Conservation (phyloP, 805 yeast species). For the Danielia oregonensis region DNA sequence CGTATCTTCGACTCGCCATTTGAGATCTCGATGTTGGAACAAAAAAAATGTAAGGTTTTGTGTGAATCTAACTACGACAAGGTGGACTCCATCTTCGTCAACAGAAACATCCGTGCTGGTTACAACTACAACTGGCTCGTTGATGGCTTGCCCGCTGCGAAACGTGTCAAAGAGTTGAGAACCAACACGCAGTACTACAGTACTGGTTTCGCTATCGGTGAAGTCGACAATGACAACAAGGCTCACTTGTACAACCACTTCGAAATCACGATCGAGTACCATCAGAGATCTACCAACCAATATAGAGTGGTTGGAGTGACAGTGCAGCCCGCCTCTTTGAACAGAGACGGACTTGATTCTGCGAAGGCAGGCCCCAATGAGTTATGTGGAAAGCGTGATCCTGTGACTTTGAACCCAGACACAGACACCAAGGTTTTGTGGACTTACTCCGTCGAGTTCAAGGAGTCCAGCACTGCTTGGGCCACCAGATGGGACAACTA, state of each 20-base stretch:
- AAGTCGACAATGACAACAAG: constrained; percentile 49
- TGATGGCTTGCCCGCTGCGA: constrained; percentile 94
- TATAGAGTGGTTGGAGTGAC: constrained; percentile 89
- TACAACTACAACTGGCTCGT: constrained; percentile 89
- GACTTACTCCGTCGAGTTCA: constrained; percentile 81
- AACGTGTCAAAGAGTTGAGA: constrained; percentile 49
- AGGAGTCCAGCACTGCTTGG: constrained; percentile 75
- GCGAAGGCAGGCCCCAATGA: constrained; percentile 14
- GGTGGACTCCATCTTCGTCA: constrained; percentile 70
- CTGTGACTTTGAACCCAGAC: constrained; percentile 48
- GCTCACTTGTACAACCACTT: constrained; percentile 79
- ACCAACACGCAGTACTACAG: constrained; percentile 66
- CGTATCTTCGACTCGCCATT: constrained; percentile 92
- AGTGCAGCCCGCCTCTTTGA: constrained; percentile 64
- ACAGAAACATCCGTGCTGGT: constrained; percentile 74
- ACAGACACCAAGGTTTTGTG: constrained; percentile 59
- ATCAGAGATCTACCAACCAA: constrained; percentile 60
- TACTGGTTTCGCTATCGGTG: constrained; percentile 78
- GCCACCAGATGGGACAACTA: constrained; percentile 99
- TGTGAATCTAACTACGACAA: constrained; percentile 62
- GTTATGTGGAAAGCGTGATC: constrained; percentile 33
- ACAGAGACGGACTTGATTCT: constrained; percentile 24
- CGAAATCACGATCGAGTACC: constrained; percentile 78
- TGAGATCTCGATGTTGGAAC: constrained; percentile 70
- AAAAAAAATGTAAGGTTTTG: constrained; percentile 61